These are phyloP conservation scores for Exophiala sp. DNA, from an alignment of 2,329 filamentous ascomycete genomes.

Conservation along the genomic window DNA sequence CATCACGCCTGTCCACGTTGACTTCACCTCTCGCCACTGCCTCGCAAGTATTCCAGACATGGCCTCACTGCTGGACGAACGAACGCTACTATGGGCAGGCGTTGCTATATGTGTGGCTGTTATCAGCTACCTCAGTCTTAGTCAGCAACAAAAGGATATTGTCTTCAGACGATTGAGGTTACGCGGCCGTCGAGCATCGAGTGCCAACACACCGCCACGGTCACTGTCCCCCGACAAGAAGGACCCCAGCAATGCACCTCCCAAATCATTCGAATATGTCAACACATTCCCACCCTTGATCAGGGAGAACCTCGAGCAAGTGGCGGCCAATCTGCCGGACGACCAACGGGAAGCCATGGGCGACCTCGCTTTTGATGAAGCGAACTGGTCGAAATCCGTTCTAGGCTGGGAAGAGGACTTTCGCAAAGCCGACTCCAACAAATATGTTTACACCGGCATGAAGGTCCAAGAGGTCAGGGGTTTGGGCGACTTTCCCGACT, in stretches of 20 bases:
- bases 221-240: conserved; percentile 52
- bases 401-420: conserved; percentile 44
- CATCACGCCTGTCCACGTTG: too few species aligned
- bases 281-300: conserved; percentile 53
- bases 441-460: conserved; percentile 65
- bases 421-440: conserved; percentile 33
- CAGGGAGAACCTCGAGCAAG: conserved; percentile 43
- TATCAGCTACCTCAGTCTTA: conserved; percentile 31
- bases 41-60: conserved; percentile 2
- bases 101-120: conserved; percentile 12
- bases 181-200: conserved; percentile 43
- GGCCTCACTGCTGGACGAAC: conserved; percentile 11
- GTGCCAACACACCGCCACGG: conserved; percentile 50
- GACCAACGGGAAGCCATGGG: conserved; percentile 21
- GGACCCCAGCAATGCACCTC: conserved; percentile 30
- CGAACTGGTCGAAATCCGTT: conserved; percentile 33
- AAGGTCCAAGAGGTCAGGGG: conserved; percentile 65
- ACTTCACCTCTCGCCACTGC: neutral
- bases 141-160: conserved; percentile 35
- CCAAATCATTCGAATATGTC: conserved; percentile 39
- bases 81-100: conserved; percentile 17
- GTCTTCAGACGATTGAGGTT: conserved; percentile 40
- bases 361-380: conserved; percentile 30
- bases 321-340: conserved; percentile 26
- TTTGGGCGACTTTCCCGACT: conserved; percentile 76